Conservation (phyloP, 148 eudicot species). For the Limonium bicolor region DNA sequence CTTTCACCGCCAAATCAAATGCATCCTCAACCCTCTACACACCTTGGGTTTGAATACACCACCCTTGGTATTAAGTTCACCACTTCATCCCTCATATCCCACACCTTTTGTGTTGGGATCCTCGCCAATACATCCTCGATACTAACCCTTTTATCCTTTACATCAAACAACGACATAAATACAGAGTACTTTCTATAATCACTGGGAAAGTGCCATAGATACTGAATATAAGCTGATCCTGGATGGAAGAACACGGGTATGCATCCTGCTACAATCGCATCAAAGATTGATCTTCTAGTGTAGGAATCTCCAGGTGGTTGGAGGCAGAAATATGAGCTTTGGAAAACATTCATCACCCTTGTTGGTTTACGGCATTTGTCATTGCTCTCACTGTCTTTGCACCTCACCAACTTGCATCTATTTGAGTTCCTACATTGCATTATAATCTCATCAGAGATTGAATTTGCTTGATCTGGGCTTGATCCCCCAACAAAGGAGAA, state of each 20-base stretch:
- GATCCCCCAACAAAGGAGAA: constrained; percentile 32
- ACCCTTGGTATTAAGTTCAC: constrained; percentile 49
- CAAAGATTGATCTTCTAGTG: constrained; percentile 60
- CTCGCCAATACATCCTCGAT: constrained; percentile 21
- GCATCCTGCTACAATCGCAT: constrained; percentile 55
- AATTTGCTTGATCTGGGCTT: constrained; percentile 21
- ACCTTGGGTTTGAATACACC: constrained; percentile 38
- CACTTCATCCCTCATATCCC: constrained; percentile 43
- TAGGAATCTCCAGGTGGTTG: constrained; percentile 82
- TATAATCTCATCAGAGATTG: constrained; percentile 43
- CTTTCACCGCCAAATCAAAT: constrained; percentile 47
- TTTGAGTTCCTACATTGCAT: constrained; percentile 22
- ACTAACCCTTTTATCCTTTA: constrained; percentile 18
- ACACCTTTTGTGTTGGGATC: constrained; percentile 15
- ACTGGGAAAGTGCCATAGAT: constrained; percentile 70
- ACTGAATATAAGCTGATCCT: constrained; percentile 52
- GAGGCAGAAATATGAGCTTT: constrained; percentile 50
- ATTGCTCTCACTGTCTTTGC: constrained; percentile 4
- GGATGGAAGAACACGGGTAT: constrained; percentile 73
- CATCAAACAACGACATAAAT: constrained; percentile 31
- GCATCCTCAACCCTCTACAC: constrained; percentile 40
- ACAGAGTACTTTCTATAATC: constrained; percentile 40
- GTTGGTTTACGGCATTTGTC: constrained; percentile 31
- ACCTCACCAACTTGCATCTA: constrained; percentile 30
- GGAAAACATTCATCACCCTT: constrained; percentile 32